phyloP scores from a whole-genome alignment of 208 protist species.

The Leptomonas pyrrhocoris region DNA sequence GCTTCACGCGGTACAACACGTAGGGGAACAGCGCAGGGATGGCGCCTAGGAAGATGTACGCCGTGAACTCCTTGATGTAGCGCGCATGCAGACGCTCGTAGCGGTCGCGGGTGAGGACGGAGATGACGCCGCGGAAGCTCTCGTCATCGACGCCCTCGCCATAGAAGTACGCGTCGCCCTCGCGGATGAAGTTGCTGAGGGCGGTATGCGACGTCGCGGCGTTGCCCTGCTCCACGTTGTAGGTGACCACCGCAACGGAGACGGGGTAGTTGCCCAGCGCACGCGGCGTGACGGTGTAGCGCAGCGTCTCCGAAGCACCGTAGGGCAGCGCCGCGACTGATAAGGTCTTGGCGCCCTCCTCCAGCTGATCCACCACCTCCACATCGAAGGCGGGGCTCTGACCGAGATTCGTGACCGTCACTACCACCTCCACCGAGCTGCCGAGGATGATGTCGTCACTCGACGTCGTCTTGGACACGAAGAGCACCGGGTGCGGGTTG shows the following conservation, averaged over 20 bases:
- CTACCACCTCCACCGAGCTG: slow-evolving; percentile 68
- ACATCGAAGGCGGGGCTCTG: slow-evolving; percentile 81
- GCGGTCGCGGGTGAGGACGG: slow-evolving; percentile 80
- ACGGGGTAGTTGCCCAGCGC: slow-evolving; percentile 75
- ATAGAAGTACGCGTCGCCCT: slow-evolving; percentile 74
- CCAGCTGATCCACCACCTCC: slow-evolving; percentile 62
- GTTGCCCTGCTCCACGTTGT: slow-evolving; percentile 73
- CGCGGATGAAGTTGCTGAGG: slow-evolving; percentile 85
- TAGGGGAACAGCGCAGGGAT: slow-evolving; percentile 80
- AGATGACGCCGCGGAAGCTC: slow-evolving; percentile 81
- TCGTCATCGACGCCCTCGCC: slow-evolving; percentile 80
- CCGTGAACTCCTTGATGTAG: slow-evolving; percentile 75
- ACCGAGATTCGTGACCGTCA: slow-evolving; percentile 81
- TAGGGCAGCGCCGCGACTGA: slow-evolving; percentile 59
- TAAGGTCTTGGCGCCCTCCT: slow-evolving; percentile 57
- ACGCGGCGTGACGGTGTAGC: slow-evolving; percentile 74
- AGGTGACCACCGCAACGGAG: slow-evolving; percentile 68
- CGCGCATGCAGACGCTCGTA: slow-evolving; percentile 82
- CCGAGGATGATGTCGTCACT: slow-evolving; percentile 79
- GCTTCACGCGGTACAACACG: slow-evolving; percentile 78
- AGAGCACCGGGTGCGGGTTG: slow-evolving; percentile 63
- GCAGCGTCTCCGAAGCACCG: slow-evolving; percentile 62
- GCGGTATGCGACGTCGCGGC: slow-evolving; percentile 43
- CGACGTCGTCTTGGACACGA: slow-evolving; percentile 80
- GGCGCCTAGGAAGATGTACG: slow-evolving; percentile 81